These are phyloP conservation scores for Dryadomyces sulphureus DNA, from an alignment of 2,329 filamentous ascomycete species.

Conservation along the genomic window DNA sequence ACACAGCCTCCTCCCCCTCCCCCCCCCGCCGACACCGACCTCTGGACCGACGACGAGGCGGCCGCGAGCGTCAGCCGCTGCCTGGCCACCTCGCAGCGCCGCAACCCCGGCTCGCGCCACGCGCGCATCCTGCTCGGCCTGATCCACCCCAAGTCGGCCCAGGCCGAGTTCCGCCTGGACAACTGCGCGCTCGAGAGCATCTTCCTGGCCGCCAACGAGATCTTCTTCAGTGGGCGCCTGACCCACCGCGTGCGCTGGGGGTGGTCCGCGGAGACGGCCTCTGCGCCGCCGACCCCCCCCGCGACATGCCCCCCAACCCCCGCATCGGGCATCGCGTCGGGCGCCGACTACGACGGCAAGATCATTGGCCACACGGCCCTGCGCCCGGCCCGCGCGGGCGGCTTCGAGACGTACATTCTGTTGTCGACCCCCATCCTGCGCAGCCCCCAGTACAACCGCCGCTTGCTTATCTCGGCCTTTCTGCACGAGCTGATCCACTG, in stretches of 20 bases:
- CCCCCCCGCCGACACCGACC: constrained; percentile 17
- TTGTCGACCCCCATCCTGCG: constrained; percentile 44
- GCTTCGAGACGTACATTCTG: constrained; percentile 48
- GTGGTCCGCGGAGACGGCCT: constrained; percentile 27
- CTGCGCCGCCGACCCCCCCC: background rate
- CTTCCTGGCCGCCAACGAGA: constrained; percentile 44
- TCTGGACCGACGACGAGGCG: constrained; percentile 31
- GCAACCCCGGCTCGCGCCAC: constrained; percentile 33
- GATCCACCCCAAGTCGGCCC: constrained; percentile 33
- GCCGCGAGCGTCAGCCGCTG: constrained; percentile 33
- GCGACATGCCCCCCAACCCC: background rate
- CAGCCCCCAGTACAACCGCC: constrained; percentile 39
- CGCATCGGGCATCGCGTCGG: constrained; percentile 17
- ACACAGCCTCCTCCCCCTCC: too few species aligned
- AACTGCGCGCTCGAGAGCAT: constrained; percentile 41
- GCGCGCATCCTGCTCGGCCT: constrained; percentile 43
- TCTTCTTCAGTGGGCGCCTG: constrained; percentile 45
- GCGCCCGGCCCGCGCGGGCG: constrained; percentile 28
- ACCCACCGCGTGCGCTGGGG: constrained; percentile 45
- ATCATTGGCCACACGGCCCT: constrained; percentile 51
- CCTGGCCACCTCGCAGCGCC: constrained; percentile 27
- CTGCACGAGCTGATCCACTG: constrained; percentile 54
- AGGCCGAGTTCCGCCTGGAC: constrained; percentile 37
- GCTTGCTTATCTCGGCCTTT: constrained; percentile 49
- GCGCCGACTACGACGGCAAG: constrained; percentile 33